These are phyloP conservation scores for Baorangia bicolor DNA, from an alignment of 768 basidiomycete species.

Conservation along the genomic window DNA sequence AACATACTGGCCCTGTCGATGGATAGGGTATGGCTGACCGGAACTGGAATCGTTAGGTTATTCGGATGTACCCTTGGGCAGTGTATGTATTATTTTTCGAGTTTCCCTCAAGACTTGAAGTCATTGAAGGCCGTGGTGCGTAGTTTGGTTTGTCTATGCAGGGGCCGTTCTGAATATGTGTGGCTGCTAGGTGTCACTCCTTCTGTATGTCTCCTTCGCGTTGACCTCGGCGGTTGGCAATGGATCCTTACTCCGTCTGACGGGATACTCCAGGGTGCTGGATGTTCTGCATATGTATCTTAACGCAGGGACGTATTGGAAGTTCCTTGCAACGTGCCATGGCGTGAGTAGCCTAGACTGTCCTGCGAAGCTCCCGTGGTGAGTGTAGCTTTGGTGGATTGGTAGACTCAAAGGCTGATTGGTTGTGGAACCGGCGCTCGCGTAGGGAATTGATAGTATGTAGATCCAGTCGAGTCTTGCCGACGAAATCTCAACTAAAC, in stretches of 20 bases:
- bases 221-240: not conserved
- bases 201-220: not conserved
- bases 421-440: not conserved
- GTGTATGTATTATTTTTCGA: conserved; percentile 5
- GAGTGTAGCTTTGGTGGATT: not conserved
- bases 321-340: not conserved
- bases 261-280: not conserved
- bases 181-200: not conserved
- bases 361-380: not conserved
- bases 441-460: conserved; percentile 6
- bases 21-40: not conserved
- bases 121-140: conserved; percentile 8
- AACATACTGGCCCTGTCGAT: not conserved
- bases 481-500: not conserved
- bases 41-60: not conserved
- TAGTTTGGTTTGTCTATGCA: not conserved
- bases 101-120: conserved; percentile 6
- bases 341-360: not conserved
- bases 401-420: not conserved
- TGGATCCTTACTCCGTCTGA: not conserved
- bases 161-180: not conserved
- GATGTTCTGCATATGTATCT: conserved; percentile 2
- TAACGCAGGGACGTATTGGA: not conserved
- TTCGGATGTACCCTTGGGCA: conserved; percentile 13
- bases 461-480: not conserved